Conservation (phyloP, 257 asterid species). For the Jaltomata sinuosa region DNA sequence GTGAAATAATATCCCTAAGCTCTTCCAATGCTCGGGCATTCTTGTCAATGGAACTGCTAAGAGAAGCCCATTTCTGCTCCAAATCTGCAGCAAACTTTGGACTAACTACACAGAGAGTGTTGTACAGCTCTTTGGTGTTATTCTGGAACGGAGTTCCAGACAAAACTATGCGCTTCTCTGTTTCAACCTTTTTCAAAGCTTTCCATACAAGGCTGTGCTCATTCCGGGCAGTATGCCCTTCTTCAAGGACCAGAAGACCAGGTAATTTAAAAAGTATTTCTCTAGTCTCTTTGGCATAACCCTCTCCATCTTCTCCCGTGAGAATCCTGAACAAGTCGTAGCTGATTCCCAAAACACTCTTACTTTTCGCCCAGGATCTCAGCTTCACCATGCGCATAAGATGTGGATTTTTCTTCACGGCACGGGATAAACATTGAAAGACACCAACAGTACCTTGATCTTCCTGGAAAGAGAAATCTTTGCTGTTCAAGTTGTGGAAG, state of each 20-base stretch:
- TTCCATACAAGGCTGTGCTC: conserved; percentile 42
- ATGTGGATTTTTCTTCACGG: background rate
- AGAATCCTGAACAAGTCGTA: conserved; percentile 48
- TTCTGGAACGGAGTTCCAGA: conserved; percentile 92
- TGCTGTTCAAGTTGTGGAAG: conserved; percentile 55
- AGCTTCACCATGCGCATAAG: conserved; percentile 33
- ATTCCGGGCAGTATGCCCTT: conserved; percentile 81
- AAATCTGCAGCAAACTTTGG: conserved; percentile 28
- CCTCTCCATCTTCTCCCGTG: conserved; percentile 17
- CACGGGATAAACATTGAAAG: background rate
- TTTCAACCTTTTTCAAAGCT: conserved; percentile 34
- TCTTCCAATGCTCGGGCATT: conserved; percentile 18
- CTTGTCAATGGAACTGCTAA: conserved; percentile 26
- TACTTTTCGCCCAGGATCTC: conserved; percentile 40
- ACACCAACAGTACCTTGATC: background rate
- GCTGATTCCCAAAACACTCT: conserved; percentile 47
- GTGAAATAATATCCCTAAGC: conserved; percentile 39
- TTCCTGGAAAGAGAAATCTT: conserved; percentile 26
- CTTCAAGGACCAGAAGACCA: conserved; percentile 55
- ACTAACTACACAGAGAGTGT: conserved; percentile 51
- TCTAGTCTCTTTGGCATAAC: conserved; percentile 12
- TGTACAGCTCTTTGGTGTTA: conserved; percentile 49
- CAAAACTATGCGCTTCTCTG: conserved; percentile 49
- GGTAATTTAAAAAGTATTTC: conserved; percentile 49
- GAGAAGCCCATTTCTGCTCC: conserved; percentile 21